Evolutionary conservation across 1,284 basidiomycete genomes (phyloP), one percentile per base, ranked within the genome.

Genomic region (Mrakiaceae sp.): DNA sequence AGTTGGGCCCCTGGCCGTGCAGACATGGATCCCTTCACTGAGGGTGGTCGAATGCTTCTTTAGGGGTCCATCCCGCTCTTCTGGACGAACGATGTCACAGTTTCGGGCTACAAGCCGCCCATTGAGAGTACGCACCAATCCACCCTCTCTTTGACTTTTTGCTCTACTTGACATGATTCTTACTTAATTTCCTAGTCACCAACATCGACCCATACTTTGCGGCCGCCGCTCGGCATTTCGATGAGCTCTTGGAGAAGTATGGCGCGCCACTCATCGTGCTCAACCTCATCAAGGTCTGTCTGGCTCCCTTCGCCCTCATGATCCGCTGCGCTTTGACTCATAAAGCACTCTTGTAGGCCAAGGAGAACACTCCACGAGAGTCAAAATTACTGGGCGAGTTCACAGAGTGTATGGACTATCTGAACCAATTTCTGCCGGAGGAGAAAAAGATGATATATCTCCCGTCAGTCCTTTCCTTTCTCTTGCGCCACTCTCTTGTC

Each of bases 141-240:
- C 27, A 27, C 27, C 27, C 7, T 53, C 14, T 42, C 51, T 40
- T 44, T 57, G 42, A 64, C 11, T 14, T 49, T 49, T 27, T 27
- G 27, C 44, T 39, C 40, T 44, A 9, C 14, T 14, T 7, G 27
- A 12, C 39, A 40, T 2, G 3, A 42, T 39, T 62, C 43, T 9
- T 57, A 43, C 39, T 48, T 42, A 58, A 27, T 14, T 53, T 58
- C 5, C 14, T 44, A 96, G 92, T 97, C 70, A 92, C 86, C 64
- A 86, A 98, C 46, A 87, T 94, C 63, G 96, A 98, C 72, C 96
- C 96, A 0, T 98, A 92, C 78, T 98, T 90, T 74, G 86, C 88
- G 0, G 89, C 94, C 0, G 96, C 94, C 0, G 87, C 94, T 5
- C 82, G 85, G 48, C 96, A 99, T 74, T 99, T 99, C 71, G 88